Evolutionary conservation across 371 early-diverging fungal genomes (phyloP).

Genomic region (Mortierella sp.): DNA sequence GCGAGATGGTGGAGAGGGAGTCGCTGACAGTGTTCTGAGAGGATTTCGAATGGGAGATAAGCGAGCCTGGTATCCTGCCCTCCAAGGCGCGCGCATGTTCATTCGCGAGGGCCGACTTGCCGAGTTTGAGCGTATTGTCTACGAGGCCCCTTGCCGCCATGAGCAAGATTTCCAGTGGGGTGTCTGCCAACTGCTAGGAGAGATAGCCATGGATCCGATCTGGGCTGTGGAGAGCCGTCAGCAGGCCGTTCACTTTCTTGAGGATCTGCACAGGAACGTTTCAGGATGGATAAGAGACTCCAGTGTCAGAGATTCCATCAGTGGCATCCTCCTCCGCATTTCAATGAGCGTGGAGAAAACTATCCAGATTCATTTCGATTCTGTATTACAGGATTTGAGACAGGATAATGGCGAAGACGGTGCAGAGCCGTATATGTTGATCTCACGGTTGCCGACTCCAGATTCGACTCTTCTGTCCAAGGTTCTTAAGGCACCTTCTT

Average conservation of each 20-base stretch:
- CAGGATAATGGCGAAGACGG: background rate
- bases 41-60: slow-evolving; percentile 6
- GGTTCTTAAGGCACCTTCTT: background rate
- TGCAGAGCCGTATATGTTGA: slow-evolving; percentile 9
- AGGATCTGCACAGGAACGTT: slow-evolving; percentile 11
- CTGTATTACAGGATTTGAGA: background rate
- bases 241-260: slow-evolving; percentile 16
- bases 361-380: background rate
- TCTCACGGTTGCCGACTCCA: background rate
- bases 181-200: slow-evolving; percentile 24
- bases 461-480: background rate
- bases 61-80: slow-evolving; percentile 17
- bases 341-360: background rate
- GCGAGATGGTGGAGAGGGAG: slow-evolving; percentile 1
- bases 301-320: background rate
- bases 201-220: slow-evolving; percentile 9
- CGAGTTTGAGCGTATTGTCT: slow-evolving; percentile 8
- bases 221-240: slow-evolving; percentile 8
- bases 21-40: background rate
- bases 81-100: background rate
- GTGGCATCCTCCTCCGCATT: background rate
- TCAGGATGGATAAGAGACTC: background rate
- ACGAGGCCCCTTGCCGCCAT: slow-evolving; percentile 7
- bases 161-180: slow-evolving; percentile 21
- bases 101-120: slow-evolving; percentile 12